Evolutionary conservation across 345 rosid species (phyloP).

Genomic region (Salix caprea): DNA sequence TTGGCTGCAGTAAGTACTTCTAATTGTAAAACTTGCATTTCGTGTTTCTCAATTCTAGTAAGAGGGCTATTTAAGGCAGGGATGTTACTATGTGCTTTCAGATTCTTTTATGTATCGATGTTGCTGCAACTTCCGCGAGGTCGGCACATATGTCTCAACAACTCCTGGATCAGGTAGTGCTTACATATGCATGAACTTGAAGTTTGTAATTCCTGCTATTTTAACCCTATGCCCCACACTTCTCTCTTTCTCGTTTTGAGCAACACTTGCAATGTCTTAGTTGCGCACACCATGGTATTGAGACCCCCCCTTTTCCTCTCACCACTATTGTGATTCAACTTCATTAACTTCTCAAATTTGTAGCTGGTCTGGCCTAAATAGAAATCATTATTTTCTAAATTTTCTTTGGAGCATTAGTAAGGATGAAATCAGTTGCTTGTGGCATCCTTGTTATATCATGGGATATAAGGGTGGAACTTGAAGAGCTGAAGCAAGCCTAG

Average conservation of each 20-base stretch:
- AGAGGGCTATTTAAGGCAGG: conserved; percentile 16
- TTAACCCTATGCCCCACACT: neutral
- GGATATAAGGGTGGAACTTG: no score
- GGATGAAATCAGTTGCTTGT: neutral
- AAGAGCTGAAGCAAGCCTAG: no score
- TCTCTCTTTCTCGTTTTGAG: neutral
- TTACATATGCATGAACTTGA: conserved; percentile 10
- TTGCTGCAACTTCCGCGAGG: conserved; percentile 85
- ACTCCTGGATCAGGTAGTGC: conserved; percentile 77
- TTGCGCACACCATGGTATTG: neutral
- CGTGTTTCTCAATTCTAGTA: neutral
- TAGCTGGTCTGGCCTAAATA: neutral
- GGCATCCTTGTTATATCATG: neutral
- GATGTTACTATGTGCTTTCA: conserved; percentile 39
- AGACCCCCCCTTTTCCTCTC: neutral
- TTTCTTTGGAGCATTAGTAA: neutral
- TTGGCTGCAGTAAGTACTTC: conserved; percentile 72
- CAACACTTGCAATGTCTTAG: neutral
- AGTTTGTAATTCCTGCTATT: conserved; percentile 9
- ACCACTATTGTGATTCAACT: no score
- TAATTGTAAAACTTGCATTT: conserved; percentile 12
- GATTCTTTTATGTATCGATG: conserved; percentile 90
- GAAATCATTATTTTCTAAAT: neutral
- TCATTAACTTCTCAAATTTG: neutral
- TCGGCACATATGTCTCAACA: conserved; percentile 65